Base-by-base conservation (phyloP, 1,284 basidiomycete genomes). In the Apiotrichum porosum region DNA sequence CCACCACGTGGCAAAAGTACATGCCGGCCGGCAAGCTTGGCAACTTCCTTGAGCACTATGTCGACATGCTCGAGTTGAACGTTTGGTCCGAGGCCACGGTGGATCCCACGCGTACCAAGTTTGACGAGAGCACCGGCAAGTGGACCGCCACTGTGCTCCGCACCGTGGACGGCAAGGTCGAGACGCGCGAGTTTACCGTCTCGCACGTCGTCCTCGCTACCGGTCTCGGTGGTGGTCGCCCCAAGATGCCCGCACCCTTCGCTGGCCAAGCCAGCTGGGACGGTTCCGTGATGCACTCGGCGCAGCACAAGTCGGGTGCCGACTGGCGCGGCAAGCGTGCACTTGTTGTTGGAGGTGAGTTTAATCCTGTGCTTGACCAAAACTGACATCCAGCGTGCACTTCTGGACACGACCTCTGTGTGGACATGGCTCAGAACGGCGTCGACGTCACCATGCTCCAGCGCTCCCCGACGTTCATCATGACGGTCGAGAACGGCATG, bases 41-140 rank as follows among this genome's bases (percentile, higher is more conserved):
- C 0, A 79, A 82, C 58, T 86, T 83, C 80, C 75, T 85, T 8
- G 83, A 85, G 64, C 72, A 71, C 23, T 86, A 84, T 64, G 83
- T 81, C 3, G 76, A 82, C 34, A 66, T 78, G 1, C 73, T 85
- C 58, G 83, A 85, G 56, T 65, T 85, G 34, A 80, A 83, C 65
- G 75, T 82, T 21, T 85, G 84, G 83, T 80, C 79, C 2, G 78
- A 79, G 8, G 75, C 80, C 1, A 77, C 65, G 3, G 73, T 82
- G 9, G 74, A 65, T 32, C 63, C 65, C 3, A 19, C 63, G 2
- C 65, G 65, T n/a, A 76, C 78, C 3, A 56, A 63, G 6, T 79
- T 78, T 55, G 76, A 81, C 56, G 66, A 70, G 17, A 58, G 65
- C n/a, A 77, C 74, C 18, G 63, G 74, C n/a, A 76, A 75, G 50